phyloP scores from a whole-genome alignment of 2,329 filamentous ascomycete species.

The Ambrosiella xylebori region DNA sequence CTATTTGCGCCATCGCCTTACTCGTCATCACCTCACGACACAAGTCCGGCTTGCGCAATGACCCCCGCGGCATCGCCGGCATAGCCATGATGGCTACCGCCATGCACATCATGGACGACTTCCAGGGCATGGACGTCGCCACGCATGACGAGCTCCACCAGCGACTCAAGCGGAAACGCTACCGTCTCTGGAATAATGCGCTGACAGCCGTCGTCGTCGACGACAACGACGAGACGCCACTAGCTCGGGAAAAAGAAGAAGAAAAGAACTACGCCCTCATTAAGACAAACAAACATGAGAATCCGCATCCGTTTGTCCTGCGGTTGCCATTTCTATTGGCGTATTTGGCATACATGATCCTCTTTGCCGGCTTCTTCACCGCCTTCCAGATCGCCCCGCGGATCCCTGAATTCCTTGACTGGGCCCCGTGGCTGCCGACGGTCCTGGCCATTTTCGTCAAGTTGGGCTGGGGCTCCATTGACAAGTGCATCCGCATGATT shows the following conservation, averaged over 20 bases:
- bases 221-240: constrained; percentile 18
- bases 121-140: constrained; percentile 52
- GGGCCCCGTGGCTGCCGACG: constrained; percentile 46
- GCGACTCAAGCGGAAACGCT: constrained; percentile 47
- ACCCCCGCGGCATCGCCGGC: constrained; percentile 57
- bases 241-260: neutral
- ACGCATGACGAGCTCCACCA: constrained; percentile 50
- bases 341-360: constrained; percentile 31
- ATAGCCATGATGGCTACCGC: constrained; percentile 60
- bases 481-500: constrained; percentile 53
- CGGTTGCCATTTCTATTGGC: constrained; percentile 25
- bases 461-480: constrained; percentile 49
- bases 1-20: constrained; percentile 37
- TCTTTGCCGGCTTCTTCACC: constrained; percentile 42
- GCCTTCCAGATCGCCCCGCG: constrained; percentile 23
- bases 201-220: constrained; percentile 45
- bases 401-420: constrained; percentile 13
- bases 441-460: constrained; percentile 49
- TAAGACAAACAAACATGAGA: constrained; percentile 20
- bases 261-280: neutral
- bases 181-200: constrained; percentile 52
- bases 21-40: constrained; percentile 44
- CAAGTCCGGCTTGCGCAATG: constrained; percentile 46
- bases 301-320: constrained; percentile 54
- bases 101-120: constrained; percentile 57